Evolutionary conservation across 495 filamentous ascomycete species (phyloP), one percentile per base, ranked within the genome.

Genomic region (Aspergillus wentii): DNA sequence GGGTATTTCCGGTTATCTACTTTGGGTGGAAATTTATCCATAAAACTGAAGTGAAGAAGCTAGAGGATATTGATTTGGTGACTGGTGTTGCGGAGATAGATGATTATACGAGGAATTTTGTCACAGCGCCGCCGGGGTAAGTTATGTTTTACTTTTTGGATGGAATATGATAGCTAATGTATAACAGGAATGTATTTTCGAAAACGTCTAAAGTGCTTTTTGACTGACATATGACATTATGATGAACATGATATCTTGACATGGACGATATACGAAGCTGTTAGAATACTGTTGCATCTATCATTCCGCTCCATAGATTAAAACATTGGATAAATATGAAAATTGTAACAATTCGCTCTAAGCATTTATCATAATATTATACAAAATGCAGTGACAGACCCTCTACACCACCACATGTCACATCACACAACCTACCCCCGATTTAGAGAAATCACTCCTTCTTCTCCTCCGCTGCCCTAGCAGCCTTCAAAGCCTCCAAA

Each of bases 21-120:
- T 23, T 88, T 21, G 67, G 69, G 14, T 92, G 80, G 78, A 92
- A 92, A 53, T 1, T 86, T 16, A 33, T 79, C 30, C 80, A 86
- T 41, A 72, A 64, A 44, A 85, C 85, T 1, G 74, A 66, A 30
- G 65, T 79, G 42, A 54, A 68, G 38, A 65, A 59, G 17, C 65
- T 80, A 0, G 60, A 76, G 3, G 77, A 88, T 36, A 71, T 86
- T 8, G 80, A 88, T 54, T 43, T 91, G 21, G 46, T 63, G 11
- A 61, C 69, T 14, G 82, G 82, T 30, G 49, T 87, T n/a, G 78
- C 75, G 6, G 79, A 83, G 49, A 80, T 92, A 42, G 86, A 86
- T 35, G 78, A 83, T 42, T 90, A 92, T 51, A 76, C 78, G 10
- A 62, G 65, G 22, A 80, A 75, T 32, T 89, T 74, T 58, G 65